A percentile compares a stretch with the other conserved stretches of the same genome.
Evolutionary conservation across 2,329 filamentous ascomycete species (phyloP).

Genomic region (Pyricularia grisea): DNA sequence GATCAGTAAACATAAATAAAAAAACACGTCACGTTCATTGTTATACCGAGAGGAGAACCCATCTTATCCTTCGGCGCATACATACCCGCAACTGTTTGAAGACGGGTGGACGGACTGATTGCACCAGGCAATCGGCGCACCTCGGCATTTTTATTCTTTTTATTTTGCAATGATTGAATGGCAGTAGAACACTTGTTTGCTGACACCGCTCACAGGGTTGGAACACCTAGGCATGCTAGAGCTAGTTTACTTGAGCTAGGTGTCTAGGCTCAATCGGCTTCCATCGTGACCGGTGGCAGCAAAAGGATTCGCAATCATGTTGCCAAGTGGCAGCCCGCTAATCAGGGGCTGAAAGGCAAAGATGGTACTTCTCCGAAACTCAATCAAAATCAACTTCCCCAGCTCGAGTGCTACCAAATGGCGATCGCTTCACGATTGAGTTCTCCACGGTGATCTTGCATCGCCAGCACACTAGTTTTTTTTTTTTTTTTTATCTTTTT

Average conservation of each 20-base stretch:
- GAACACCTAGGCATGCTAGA: neutral
- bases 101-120: neutral
- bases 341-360: neutral
- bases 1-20: neutral
- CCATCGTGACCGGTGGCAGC: neutral
- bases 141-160: neutral
- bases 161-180: neutral
- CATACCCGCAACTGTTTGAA: too few species aligned
- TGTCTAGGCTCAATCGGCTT: neutral
- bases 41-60: neutral
- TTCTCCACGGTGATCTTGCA: neutral
- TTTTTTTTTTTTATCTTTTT: too few species aligned
- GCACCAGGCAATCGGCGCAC: neutral
- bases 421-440: too few species aligned
- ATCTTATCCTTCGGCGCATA: neutral
- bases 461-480: neutral
- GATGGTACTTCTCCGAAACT: neutral
- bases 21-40: neutral
- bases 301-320: neutral
- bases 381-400: neutral
- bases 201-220: neutral
- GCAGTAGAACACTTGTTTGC: neutral
- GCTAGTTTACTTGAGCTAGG: neutral
- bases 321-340: neutral
- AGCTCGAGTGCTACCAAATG: too few species aligned